Evolutionary conservation across 1,139 yeast species (phyloP).

Genomic region (Spencermartinsiella ligniputridi): DNA sequence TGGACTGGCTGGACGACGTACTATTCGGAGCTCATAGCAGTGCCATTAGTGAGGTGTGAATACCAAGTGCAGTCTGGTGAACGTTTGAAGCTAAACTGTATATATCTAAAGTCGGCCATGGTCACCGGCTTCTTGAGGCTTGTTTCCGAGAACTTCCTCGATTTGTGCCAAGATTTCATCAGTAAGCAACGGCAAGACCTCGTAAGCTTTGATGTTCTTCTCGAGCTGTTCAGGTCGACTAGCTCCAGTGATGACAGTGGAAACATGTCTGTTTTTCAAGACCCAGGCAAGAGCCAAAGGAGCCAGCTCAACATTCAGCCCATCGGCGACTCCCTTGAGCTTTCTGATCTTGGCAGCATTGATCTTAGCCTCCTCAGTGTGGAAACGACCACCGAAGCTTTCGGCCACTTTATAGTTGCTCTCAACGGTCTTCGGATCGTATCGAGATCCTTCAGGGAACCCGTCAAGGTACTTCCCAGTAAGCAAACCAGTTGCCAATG

Average conservation of each 20-base stretch:
- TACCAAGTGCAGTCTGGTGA: no score
- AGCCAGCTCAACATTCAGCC: constrained; percentile 28
- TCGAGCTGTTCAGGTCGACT: constrained; percentile 32
- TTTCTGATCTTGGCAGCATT: constrained; percentile 26
- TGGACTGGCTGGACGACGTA: not conserved
- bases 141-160: constrained; percentile 31
- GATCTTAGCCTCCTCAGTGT: constrained; percentile 23
- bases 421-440: constrained; percentile 9
- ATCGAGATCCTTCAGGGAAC: constrained; percentile 31
- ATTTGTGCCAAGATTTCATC: constrained; percentile 28
- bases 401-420: constrained; percentile 14
- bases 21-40: not conserved
- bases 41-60: not conserved
- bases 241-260: constrained; percentile 36
- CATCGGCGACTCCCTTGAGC: constrained; percentile 27
- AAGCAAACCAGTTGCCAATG: constrained; percentile 32
- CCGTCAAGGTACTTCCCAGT: constrained; percentile 32
- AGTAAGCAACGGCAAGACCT: constrained; percentile 30
- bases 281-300: constrained; percentile 33
- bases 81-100: no score
- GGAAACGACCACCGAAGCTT: constrained; percentile 18
- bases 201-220: constrained; percentile 32
- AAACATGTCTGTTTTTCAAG: constrained; percentile 30
- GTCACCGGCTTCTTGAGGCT: constrained; percentile 21
- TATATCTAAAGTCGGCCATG: constrained; percentile 19